These are phyloP conservation scores for Trametes cingulata DNA, from an alignment of 768 basidiomycete genomes.

Conservation along the genomic window DNA sequence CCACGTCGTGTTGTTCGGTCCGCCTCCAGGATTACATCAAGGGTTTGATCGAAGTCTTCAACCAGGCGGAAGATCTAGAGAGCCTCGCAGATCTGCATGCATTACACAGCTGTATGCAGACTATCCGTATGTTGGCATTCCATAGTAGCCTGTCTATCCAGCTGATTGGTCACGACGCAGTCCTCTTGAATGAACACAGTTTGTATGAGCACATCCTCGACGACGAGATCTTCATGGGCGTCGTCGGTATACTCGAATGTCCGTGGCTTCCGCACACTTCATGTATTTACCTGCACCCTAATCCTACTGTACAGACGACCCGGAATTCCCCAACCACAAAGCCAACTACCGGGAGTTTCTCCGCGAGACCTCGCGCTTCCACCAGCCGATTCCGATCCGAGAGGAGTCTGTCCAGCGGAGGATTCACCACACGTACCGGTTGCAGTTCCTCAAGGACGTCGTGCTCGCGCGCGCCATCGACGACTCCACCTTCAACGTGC, in stretches of 20 bases:
- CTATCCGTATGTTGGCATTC: slow-evolving; percentile 67
- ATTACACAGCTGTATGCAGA: slow-evolving; percentile 89
- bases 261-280: slow-evolving; percentile 31
- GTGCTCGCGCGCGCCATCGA: slow-evolving; percentile 93
- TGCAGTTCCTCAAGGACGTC: slow-evolving; percentile 97
- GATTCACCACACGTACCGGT: slow-evolving; percentile 95
- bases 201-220: slow-evolving; percentile 95
- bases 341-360: slow-evolving; percentile 97
- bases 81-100: slow-evolving; percentile 88
- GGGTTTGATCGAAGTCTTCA: slow-evolving; percentile 78
- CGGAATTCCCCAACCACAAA: slow-evolving; percentile 95
- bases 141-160: neutral
- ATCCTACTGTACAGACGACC: slow-evolving; percentile 68
- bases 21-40: slow-evolving; percentile 79
- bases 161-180: slow-evolving; percentile 40
- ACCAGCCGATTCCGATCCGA: slow-evolving; percentile 83
- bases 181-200: slow-evolving; percentile 91
- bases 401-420: slow-evolving; percentile 78
- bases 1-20: slow-evolving; percentile 12
- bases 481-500: slow-evolving; percentile 94
- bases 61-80: slow-evolving; percentile 91
- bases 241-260: slow-evolving; percentile 98
- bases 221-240: slow-evolving; percentile 89
- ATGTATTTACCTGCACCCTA: slow-evolving; percentile 18
- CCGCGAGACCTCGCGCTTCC: slow-evolving; percentile 77